A percentile compares a stretch with the other conserved stretches of the same genome.
Evolutionary conservation across 2,329 filamentous ascomycete genomes (phyloP).

Genomic region (Orbilia oligospora): DNA sequence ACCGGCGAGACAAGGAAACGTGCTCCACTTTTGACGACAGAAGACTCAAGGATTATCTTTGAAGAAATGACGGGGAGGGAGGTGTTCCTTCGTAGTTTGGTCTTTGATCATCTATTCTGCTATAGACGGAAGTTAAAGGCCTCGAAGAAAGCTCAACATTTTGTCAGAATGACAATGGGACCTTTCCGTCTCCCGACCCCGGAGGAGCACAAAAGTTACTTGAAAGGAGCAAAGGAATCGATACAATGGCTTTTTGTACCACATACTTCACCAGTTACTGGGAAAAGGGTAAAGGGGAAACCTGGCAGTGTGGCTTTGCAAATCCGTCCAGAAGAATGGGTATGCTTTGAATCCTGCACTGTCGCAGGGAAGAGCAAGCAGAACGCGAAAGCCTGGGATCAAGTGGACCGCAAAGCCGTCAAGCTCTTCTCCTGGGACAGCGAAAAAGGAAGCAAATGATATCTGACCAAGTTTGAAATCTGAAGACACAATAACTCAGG

Average conservation of each 20-base stretch:
- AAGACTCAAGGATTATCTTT: constrained; percentile 50
- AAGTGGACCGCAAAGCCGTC: not conserved
- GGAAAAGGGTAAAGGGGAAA: constrained; percentile 8
- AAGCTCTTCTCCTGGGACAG: not conserved
- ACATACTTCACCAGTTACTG: constrained; percentile 2
- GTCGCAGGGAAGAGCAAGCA: constrained; percentile 61
- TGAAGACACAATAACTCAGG: not conserved
- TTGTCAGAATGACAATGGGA: constrained; percentile 45
- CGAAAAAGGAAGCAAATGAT: not conserved
- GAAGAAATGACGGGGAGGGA: constrained; percentile 28
- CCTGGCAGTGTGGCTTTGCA: constrained; percentile 56
- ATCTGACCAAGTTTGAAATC: too few species aligned
- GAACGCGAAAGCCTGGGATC: constrained; percentile 60
- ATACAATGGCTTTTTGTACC: constrained; percentile 58
- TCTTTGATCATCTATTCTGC: constrained; percentile 30
- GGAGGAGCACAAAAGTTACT: constrained; percentile 31
- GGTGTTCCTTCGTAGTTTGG: constrained; percentile 33
- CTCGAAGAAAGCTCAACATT: not conserved
- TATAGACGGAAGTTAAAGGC: not conserved
- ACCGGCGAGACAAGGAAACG: constrained; percentile 71
- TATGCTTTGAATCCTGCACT: constrained; percentile 58
- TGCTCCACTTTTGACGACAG: constrained; percentile 34
- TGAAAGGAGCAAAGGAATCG: constrained; percentile 27
- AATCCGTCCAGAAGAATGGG: constrained; percentile 61
- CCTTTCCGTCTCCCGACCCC: constrained; percentile 61